Evolutionary conservation across 352 stramenopile genomes (phyloP).

Genomic region (Globisporangium cederbergense): DNA sequence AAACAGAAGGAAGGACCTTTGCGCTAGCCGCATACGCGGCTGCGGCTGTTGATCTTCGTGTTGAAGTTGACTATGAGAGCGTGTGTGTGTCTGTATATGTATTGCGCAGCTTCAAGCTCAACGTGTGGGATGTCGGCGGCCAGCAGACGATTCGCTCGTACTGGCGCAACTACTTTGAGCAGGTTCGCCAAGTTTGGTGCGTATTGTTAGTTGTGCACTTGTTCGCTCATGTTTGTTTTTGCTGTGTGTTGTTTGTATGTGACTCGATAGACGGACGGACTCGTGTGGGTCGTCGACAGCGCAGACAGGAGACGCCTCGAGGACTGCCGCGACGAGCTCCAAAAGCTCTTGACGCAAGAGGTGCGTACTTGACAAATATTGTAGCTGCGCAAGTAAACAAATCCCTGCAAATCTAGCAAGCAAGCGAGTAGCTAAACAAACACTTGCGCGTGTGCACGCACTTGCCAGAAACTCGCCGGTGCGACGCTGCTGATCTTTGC

Average conservation of each 20-base stretch:
- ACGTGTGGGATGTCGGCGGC: constrained; percentile 96
- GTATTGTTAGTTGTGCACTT: not conserved
- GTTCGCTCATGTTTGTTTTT: not conserved
- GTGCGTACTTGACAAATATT: constrained; percentile 23
- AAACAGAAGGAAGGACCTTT: not conserved
- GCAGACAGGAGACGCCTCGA: constrained; percentile 92
- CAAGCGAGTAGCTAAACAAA: not conserved
- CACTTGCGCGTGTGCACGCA: not conserved
- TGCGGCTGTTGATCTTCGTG: not conserved
- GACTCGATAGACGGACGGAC: constrained; percentile 91
- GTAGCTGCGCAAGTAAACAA: not conserved
- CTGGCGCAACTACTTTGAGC: constrained; percentile 99
- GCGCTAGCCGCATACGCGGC: not conserved
- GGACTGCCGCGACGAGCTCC: constrained; percentile 91
- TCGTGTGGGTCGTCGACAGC: constrained; percentile 99
- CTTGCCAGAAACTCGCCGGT: constrained; percentile 21
- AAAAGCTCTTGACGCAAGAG: constrained; percentile 86
- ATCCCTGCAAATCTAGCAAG: not conserved
- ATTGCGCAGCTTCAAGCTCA: constrained; percentile 43
- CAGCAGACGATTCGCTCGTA: constrained; percentile 98
- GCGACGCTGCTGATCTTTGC: constrained; percentile 98
- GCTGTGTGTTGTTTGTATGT: not conserved
- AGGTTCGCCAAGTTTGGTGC: constrained; percentile 19
- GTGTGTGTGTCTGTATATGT: not conserved
- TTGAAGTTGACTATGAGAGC: not conserved